phyloP scores from a whole-genome alignment of 345 rosid species.

The Odontarrhena argentea region DNA sequence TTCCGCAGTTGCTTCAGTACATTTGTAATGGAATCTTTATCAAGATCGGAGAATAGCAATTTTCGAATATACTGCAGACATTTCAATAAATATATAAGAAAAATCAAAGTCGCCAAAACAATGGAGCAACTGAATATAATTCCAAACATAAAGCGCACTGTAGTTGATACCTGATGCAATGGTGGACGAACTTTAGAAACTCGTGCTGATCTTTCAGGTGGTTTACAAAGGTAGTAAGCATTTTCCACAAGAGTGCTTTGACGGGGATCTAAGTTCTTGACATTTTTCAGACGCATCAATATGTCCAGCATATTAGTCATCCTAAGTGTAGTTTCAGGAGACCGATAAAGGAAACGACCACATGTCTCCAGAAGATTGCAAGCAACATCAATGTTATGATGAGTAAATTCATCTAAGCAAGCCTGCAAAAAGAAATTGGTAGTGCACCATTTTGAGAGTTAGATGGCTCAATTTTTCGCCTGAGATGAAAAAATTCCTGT shows the following conservation, averaged over 20 bases:
- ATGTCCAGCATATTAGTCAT: slow-evolving; percentile 99
- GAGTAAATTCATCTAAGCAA: slow-evolving; percentile 97
- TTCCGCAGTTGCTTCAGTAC: slow-evolving; percentile 97
- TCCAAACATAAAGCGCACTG: neutral
- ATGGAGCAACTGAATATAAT: slow-evolving; percentile 8
- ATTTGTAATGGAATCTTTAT: slow-evolving; percentile 84
- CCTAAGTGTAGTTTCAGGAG: slow-evolving; percentile 90
- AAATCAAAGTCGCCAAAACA: slow-evolving; percentile 7
- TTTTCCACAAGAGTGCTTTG: slow-evolving; percentile 98
- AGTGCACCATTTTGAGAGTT: slow-evolving; percentile 29
- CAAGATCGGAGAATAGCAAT: slow-evolving; percentile 92
- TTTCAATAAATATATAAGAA: slow-evolving; percentile 14
- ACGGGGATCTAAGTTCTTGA: slow-evolving; percentile 96
- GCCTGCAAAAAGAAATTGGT: slow-evolving; percentile 51
- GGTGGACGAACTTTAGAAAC: slow-evolving; percentile 91
- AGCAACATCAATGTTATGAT: slow-evolving; percentile 98
- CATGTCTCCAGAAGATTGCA: slow-evolving; percentile 99
- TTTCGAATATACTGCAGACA: slow-evolving; percentile 85
- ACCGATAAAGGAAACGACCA: slow-evolving; percentile 95
- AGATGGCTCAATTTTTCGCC: slow-evolving; percentile 4
- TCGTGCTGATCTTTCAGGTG: slow-evolving; percentile 98
- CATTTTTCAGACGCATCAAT: slow-evolving; percentile 99
- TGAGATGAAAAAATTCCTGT: slow-evolving; percentile 1
- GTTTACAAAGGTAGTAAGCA: slow-evolving; percentile 97
- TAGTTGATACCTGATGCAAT: slow-evolving; percentile 69